phyloP scores from a whole-genome alignment of 1,284 basidiomycete species.

The Ustilago trichophora region DNA sequence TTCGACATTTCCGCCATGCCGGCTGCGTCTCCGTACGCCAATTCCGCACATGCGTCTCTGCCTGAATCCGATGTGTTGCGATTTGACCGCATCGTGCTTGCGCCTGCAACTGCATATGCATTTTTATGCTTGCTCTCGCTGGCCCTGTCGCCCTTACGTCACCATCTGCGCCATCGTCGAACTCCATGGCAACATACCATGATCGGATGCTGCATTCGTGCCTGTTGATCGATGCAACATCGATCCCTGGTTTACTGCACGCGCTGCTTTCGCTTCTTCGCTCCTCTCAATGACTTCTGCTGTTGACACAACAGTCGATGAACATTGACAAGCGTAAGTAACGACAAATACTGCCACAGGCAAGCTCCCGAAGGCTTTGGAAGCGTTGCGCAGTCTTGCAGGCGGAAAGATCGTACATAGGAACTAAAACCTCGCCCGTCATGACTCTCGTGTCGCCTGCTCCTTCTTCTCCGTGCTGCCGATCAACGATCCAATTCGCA shows the following conservation, averaged over 20 bases:
- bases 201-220: background rate
- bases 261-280: background rate
- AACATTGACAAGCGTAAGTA: conserved; percentile 62
- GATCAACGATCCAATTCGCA: background rate
- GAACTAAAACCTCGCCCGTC: no score
- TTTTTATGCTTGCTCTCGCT: background rate
- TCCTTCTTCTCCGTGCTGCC: background rate
- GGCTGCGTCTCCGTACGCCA: background rate
- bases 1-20: background rate
- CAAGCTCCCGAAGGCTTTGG: no score
- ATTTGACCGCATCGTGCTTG: background rate
- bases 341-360: background rate
- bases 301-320: conserved; percentile 44
- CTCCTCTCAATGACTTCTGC: conserved; percentile 7
- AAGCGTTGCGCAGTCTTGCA: no score
- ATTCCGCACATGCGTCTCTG: background rate
- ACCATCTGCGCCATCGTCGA: background rate
- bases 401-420: no score
- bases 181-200: background rate
- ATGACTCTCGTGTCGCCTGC: background rate
- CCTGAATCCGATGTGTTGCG: background rate
- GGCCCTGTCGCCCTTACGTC: background rate
- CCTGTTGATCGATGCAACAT: background rate
- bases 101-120: background rate
- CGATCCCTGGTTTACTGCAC: background rate